Percentiles rank a stretch among this genome's conserved stretches.
phyloP scores from a whole-genome alignment of 1,139 yeast genomes.

The Lodderomyces oxycetoniae region DNA sequence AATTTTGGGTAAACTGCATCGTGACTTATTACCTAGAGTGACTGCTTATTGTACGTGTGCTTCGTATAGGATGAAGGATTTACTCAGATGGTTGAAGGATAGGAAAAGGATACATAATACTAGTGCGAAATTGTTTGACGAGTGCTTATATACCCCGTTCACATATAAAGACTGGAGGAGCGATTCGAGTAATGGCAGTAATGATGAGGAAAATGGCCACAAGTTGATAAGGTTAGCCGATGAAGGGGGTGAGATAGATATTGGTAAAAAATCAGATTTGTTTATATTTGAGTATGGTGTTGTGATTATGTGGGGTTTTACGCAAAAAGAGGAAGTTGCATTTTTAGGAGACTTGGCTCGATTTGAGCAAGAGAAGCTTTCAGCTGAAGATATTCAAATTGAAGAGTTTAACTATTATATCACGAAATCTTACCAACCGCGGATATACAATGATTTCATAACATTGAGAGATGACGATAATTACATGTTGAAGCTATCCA shows the following conservation, averaged over 20 bases:
- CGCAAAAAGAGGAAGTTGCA: conserved; percentile 75
- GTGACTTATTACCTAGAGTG: conserved; percentile 79
- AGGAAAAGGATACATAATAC: conserved; percentile 71
- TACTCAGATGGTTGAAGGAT: conserved; percentile 80
- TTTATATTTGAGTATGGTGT: conserved; percentile 95
- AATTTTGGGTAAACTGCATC: conserved; percentile 82
- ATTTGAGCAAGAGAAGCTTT: conserved; percentile 86
- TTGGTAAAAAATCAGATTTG: conserved; percentile 72
- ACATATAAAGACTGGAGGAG: conserved; percentile 76
- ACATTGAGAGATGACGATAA: conserved; percentile 86
- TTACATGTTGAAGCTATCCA: conserved; percentile 83
- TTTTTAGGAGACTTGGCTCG: conserved; percentile 78
- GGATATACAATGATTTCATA: conserved; percentile 92
- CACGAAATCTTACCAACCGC: conserved; percentile 88
- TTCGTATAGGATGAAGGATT: conserved; percentile 81
- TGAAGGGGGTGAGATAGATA: conserved; percentile 92
- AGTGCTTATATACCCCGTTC: conserved; percentile 89
- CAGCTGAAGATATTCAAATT: conserved; percentile 85
- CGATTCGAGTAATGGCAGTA: conserved; percentile 21
- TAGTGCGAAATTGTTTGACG: conserved; percentile 85
- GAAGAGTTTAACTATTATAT: conserved; percentile 94
- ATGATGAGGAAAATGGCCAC: conserved; percentile 18
- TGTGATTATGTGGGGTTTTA: conserved; percentile 91
- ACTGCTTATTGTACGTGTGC: conserved; percentile 97
- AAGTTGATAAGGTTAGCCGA: conserved; percentile 72